Evolutionary conservation across 2,329 filamentous ascomycete genomes (phyloP).

Genomic region (Pezicula carpinea): DNA sequence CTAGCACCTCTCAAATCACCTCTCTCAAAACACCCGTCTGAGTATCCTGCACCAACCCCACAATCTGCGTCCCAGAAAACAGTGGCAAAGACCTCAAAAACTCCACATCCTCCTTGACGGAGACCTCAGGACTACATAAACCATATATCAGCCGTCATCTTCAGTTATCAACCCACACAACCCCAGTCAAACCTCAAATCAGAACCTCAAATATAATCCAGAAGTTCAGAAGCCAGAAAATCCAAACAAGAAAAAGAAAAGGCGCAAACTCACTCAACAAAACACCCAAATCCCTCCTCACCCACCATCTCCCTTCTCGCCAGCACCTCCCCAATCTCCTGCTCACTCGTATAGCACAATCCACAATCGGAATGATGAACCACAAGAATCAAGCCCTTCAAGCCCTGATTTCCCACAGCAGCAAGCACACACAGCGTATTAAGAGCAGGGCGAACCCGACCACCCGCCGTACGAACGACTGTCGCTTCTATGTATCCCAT

Average conservation of each 20-base stretch:
- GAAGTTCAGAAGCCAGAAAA: too few relatives aligned
- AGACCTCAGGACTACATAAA: slow-evolving; percentile 12
- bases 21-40: slow-evolving; percentile 17
- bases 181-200: not conserved
- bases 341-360: slow-evolving; percentile 7
- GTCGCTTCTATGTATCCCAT: slow-evolving; percentile 15
- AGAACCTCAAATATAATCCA: too few relatives aligned
- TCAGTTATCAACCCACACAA: not conserved
- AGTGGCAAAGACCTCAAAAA: slow-evolving; percentile 11
- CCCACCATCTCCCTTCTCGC: slow-evolving; percentile 5
- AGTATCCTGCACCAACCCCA: slow-evolving; percentile 20
- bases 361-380: slow-evolving; percentile 22
- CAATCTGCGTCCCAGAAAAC: slow-evolving; percentile 17
- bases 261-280: slow-evolving; percentile 10
- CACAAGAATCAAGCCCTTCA: slow-evolving; percentile 19
- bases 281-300: slow-evolving; percentile 14
- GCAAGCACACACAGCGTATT: slow-evolving; percentile 17
- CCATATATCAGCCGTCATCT: not conserved
- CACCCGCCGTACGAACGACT: slow-evolving; percentile 19
- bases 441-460: slow-evolving; percentile 14
- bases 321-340: slow-evolving; percentile 10
- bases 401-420: slow-evolving; percentile 18
- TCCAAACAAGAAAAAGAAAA: not conserved
- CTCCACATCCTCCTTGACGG: slow-evolving; percentile 19
- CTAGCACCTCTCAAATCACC: slow-evolving; percentile 4